phyloP scores from a whole-genome alignment of 139 green algal genomes.

The Cymbomonas tetramitiformis region DNA sequence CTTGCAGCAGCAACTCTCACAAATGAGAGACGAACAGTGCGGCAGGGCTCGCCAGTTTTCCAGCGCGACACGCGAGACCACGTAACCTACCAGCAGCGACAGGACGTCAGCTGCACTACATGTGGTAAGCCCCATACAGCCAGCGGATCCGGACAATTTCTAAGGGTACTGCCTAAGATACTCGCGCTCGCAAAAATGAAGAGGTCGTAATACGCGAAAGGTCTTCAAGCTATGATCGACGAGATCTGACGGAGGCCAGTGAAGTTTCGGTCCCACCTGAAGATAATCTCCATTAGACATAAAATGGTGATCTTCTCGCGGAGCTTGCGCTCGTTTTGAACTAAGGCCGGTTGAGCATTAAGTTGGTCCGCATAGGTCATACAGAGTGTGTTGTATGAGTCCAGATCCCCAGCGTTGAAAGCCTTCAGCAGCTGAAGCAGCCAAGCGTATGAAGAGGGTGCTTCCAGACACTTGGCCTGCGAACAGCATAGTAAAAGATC shows the following conservation, averaged over 20 bases:
- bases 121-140: too few relatives aligned
- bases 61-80: too few relatives aligned
- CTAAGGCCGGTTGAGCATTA: slow-evolving; percentile 80
- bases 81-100: too few relatives aligned
- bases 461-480: slow-evolving; percentile 56
- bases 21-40: too few relatives aligned
- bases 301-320: slow-evolving; percentile 92
- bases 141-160: background rate
- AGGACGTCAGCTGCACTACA: too few relatives aligned
- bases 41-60: too few relatives aligned
- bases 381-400: slow-evolving; percentile 78
- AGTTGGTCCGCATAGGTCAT: slow-evolving; percentile 49
- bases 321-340: slow-evolving; percentile 67
- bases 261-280: too few relatives aligned
- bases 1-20: too few relatives aligned
- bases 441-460: slow-evolving; percentile 59
- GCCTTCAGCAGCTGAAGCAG: slow-evolving; percentile 66
- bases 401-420: slow-evolving; percentile 81
- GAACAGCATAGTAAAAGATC: slow-evolving; percentile 9
- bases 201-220: too few relatives aligned
- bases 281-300: slow-evolving; percentile 41
- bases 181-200: background rate
- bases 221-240: too few relatives aligned
- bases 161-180: background rate
- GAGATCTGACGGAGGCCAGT: too few relatives aligned